phyloP scores from a whole-genome alignment of 805 yeast genomes.

The Candida nitratophila region DNA sequence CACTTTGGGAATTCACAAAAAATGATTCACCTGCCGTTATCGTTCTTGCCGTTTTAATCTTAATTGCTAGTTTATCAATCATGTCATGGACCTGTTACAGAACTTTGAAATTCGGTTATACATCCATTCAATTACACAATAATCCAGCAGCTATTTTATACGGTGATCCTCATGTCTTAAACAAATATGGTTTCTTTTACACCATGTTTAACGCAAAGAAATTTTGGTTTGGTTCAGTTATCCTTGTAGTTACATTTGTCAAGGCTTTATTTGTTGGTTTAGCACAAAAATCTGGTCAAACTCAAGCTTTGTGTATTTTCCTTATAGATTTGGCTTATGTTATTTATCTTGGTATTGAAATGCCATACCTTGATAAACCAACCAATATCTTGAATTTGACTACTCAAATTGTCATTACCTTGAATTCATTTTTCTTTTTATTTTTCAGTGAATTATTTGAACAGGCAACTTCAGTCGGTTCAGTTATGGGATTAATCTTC shows the following conservation, averaged over 20 bases:
- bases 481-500: constrained; percentile 89
- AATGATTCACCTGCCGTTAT: constrained; percentile 85
- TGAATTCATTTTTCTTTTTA: constrained; percentile 78
- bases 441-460: constrained; percentile 82
- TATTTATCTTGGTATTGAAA: constrained; percentile 49
- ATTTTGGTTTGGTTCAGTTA: constrained; percentile 77
- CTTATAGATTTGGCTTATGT: constrained; percentile 68
- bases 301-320: constrained; percentile 73
- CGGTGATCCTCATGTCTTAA: constrained; percentile 65
- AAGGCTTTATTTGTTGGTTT: constrained; percentile 72
- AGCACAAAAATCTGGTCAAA: constrained; percentile 74
- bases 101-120: constrained; percentile 54
- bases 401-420: constrained; percentile 62
- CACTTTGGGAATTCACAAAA: constrained; percentile 82
- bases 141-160: constrained; percentile 86
- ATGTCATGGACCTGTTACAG: constrained; percentile 61
- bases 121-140: constrained; percentile 51
- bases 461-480: constrained; percentile 70
- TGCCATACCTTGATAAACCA: constrained; percentile 77
- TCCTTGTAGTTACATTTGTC: constrained; percentile 52
- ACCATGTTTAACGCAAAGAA: constrained; percentile 78
- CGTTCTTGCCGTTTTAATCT: constrained; percentile 67
- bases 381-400: constrained; percentile 72
- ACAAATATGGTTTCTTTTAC: constrained; percentile 82
- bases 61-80: constrained; percentile 52